Evolutionary conservation across 2,329 filamentous ascomycete genomes (phyloP).

Genomic region (Chrysosporium queenslandicum): DNA sequence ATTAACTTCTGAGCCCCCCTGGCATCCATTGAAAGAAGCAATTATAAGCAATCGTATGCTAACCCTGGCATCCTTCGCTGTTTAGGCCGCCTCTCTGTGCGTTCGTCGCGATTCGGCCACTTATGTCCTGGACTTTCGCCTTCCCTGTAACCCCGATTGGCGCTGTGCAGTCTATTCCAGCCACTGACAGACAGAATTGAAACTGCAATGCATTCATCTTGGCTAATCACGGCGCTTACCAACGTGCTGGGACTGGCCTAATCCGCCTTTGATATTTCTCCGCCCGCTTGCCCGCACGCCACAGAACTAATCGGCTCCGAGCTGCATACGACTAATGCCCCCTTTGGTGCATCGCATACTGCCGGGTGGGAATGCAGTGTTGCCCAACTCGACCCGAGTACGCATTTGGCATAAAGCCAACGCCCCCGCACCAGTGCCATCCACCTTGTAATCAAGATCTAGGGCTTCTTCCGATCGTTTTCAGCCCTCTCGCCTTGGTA

Average conservation of each 20-base stretch:
- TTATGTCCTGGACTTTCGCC: not conserved
- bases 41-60: not conserved
- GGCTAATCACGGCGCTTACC: conserved; percentile 7
- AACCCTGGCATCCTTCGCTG: not conserved
- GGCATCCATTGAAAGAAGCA: not conserved
- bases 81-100: not conserved
- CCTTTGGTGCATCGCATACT: not conserved
- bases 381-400: conserved; percentile 1
- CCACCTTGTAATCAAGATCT: not conserved
- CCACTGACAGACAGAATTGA: not conserved
- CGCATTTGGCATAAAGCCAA: not conserved
- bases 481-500: not conserved
- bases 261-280: not conserved
- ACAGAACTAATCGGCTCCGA: not conserved
- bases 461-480: not conserved
- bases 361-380: not conserved
- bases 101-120: not conserved
- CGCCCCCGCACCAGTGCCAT: not conserved
- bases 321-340: not conserved
- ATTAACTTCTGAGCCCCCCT: not conserved
- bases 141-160: conserved; percentile 4
- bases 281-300: not conserved
- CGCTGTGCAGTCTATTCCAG: not conserved
- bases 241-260: not conserved
- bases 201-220: not conserved